A percentile compares a stretch with the other conserved stretches of the same genome.
Evolutionary conservation across 2,329 filamentous ascomycete genomes (phyloP).

Genomic region (Dothideomycetes sp.): DNA sequence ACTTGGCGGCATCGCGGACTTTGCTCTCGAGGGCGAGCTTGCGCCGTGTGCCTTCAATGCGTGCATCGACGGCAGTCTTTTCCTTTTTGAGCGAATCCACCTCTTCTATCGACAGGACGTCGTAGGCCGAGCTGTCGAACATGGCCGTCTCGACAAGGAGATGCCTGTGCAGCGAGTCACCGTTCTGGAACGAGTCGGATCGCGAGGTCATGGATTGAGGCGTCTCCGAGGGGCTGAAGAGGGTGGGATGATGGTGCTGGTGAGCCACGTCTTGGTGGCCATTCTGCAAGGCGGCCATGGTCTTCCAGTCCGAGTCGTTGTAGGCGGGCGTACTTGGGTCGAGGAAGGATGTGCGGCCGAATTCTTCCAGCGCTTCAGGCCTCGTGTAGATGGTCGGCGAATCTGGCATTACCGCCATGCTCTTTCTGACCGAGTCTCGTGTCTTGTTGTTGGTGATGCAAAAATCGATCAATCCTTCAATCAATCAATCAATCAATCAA

Average conservation of each 20-base stretch:
- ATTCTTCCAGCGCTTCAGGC: constrained; percentile 5
- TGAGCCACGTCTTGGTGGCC: neutral
- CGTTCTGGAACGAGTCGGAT: constrained; percentile 12
- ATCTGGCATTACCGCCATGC: constrained; percentile 4
- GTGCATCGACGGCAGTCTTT: constrained; percentile 58
- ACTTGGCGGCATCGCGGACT: constrained; percentile 84
- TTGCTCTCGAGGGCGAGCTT: constrained; percentile 87
- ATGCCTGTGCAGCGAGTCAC: constrained; percentile 68
- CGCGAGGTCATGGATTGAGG: constrained; percentile 5
- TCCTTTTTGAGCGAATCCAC: constrained; percentile 89
- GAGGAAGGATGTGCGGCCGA: constrained; percentile 4
- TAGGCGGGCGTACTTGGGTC: constrained; percentile 11
- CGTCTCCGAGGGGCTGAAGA: constrained; percentile 2
- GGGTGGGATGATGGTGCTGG: constrained; percentile 1
- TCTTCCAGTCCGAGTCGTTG: constrained; percentile 10
- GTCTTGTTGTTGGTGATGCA: no score
- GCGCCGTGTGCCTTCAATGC: constrained; percentile 72
- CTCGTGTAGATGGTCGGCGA: neutral
- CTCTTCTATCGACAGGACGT: constrained; percentile 83
- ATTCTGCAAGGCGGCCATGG: constrained; percentile 7
- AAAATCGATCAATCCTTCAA: no score
- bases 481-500: no score
- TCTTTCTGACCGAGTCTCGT: no score
- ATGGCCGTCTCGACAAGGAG: constrained; percentile 89
- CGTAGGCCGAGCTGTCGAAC: constrained; percentile 74